Evolutionary conservation across 208 protist species (phyloP).

Genomic region (Trichomonas tenax): DNA sequence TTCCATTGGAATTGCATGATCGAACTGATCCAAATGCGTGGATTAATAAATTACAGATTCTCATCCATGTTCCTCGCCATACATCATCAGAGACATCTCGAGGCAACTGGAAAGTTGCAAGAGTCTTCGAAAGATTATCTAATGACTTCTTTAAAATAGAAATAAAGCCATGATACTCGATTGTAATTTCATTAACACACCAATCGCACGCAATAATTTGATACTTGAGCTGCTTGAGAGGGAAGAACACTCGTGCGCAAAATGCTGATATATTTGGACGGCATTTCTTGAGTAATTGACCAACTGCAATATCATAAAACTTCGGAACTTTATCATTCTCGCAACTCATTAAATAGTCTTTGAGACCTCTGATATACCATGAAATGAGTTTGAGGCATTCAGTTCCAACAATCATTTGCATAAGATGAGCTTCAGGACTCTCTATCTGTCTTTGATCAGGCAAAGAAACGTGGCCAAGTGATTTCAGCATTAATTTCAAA

Average conservation of each 20-base stretch:
- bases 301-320: background rate
- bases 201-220: background rate
- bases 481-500: background rate
- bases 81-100: background rate
- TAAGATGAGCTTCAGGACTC: background rate
- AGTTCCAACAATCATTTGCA: background rate
- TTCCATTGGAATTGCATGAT: background rate
- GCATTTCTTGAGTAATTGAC: background rate
- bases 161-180: slow-evolving; percentile 7
- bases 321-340: background rate
- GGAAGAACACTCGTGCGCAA: background rate
- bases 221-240: background rate
- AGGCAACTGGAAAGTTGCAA: background rate
- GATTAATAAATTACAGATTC: background rate
- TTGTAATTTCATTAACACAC: background rate
- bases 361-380: background rate
- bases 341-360: background rate
- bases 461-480: background rate
- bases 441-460: background rate
- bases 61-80: background rate
- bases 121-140: background rate
- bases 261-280: background rate
- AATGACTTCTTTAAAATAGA: background rate
- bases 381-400: background rate
- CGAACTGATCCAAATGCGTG: background rate